Percentiles rank a stretch among this genome's conserved stretches.
phyloP scores from a whole-genome alignment of 2,329 filamentous ascomycete genomes.

The Botryotinia calthae region DNA sequence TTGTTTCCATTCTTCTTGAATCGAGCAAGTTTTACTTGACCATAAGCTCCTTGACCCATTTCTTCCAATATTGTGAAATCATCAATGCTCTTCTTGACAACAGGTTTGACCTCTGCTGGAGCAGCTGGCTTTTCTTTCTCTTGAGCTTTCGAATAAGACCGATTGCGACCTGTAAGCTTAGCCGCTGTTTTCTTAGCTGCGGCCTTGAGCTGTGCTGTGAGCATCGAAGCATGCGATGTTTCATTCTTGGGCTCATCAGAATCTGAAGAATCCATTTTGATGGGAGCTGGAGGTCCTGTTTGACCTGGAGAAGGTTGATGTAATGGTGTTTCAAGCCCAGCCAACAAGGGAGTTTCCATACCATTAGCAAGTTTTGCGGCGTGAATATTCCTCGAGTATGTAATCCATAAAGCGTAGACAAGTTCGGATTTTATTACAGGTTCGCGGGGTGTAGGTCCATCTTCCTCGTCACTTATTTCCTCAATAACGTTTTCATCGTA shows the following conservation, averaged over 20 bases:
- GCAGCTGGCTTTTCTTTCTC: slow-evolving; percentile 39
- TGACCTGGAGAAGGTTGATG: slow-evolving; percentile 79
- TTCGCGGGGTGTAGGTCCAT: slow-evolving; percentile 40
- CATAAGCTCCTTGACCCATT: slow-evolving; percentile 97
- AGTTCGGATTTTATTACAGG: slow-evolving; percentile 63
- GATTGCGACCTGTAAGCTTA: slow-evolving; percentile 47
- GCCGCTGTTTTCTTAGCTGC: slow-evolving; percentile 55
- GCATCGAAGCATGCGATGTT: slow-evolving; percentile 45
- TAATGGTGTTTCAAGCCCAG: slow-evolving; percentile 67
- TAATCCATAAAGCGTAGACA: slow-evolving; percentile 95
- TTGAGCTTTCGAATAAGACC: slow-evolving; percentile 35
- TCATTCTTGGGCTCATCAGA: slow-evolving; percentile 46
- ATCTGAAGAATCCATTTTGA: slow-evolving; percentile 53
- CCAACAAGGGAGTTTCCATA: slow-evolving; percentile 61
- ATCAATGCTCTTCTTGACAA: slow-evolving; percentile 76
- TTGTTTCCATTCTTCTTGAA: slow-evolving; percentile 72
- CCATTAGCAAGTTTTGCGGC: slow-evolving; percentile 61
- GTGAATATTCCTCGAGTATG: slow-evolving; percentile 90
- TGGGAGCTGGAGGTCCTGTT: slow-evolving; percentile 56
- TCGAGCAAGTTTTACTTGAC: slow-evolving; percentile 91
- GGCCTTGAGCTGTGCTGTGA: slow-evolving; percentile 57
- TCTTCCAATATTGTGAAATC: slow-evolving; percentile 94
- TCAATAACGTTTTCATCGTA: slow-evolving; percentile 63
- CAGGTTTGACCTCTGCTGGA: slow-evolving; percentile 40
- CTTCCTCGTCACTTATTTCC: slow-evolving; percentile 57